phyloP scores from a whole-genome alignment of 805 yeast species.

The Wilhelminamyces savonicus region DNA sequence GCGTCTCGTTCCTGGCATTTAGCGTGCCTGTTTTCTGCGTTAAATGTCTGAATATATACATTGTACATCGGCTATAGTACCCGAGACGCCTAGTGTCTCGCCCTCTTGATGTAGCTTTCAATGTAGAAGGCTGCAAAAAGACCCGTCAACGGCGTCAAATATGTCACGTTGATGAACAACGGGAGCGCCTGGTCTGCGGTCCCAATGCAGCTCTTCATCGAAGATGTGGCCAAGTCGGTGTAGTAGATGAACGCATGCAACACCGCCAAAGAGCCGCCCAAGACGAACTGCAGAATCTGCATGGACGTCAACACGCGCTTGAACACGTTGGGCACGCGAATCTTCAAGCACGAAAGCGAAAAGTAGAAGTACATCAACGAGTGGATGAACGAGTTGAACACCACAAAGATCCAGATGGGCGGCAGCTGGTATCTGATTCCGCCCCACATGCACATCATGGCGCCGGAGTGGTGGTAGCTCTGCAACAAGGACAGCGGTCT shows the following conservation, averaged over 20 bases:
- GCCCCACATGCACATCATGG: constrained; percentile 78
- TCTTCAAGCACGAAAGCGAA: constrained; percentile 51
- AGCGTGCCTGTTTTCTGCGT: too few relatives aligned
- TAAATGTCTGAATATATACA: too few relatives aligned
- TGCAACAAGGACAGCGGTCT: constrained; percentile 60
- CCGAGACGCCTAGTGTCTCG: too few relatives aligned
- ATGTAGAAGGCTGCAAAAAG: constrained; percentile 61
- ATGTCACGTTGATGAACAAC: constrained; percentile 52
- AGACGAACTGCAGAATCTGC: constrained; percentile 62
- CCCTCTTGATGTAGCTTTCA: constrained; percentile 43
- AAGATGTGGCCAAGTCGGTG: constrained; percentile 40
- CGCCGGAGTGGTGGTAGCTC: constrained; percentile 74
- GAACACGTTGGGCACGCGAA: constrained; percentile 49
- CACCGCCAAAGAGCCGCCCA: constrained; percentile 66
- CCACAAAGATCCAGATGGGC: constrained; percentile 77
- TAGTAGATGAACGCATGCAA: constrained; percentile 57
- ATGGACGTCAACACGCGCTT: constrained; percentile 58
- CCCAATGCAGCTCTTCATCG: constrained; percentile 41
- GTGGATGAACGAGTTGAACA: constrained; percentile 74
- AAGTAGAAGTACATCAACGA: constrained; percentile 69
- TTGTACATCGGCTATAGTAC: too few relatives aligned
- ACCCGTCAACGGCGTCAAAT: constrained; percentile 62
- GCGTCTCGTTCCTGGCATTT: too few relatives aligned
- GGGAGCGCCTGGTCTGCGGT: constrained; percentile 60
- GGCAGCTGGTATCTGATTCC: constrained; percentile 66